A percentile compares a stretch with the other conserved stretches of the same genome.
These are phyloP conservation scores for Diaporthe helianthi DNA, from an alignment of 2,329 filamentous ascomycete species.

Conservation along the genomic window DNA sequence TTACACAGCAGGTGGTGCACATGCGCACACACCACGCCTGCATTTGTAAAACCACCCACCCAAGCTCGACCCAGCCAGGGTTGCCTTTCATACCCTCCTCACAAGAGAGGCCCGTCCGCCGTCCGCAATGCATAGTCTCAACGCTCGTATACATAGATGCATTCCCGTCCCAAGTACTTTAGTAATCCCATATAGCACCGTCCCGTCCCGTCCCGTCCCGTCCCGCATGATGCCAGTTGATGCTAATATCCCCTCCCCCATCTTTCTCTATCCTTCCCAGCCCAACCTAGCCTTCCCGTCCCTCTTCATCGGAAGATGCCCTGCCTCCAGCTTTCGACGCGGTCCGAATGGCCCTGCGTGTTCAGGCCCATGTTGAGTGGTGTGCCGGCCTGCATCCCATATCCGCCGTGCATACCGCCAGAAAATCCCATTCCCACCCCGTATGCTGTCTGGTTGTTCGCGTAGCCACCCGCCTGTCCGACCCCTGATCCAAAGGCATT, in stretches of 20 bases:
- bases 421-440: conserved; percentile 29
- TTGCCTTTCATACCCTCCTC: neutral
- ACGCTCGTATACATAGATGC: conserved; percentile 29
- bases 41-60: neutral
- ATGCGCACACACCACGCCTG: neutral
- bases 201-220: neutral
- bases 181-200: neutral
- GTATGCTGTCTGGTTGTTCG: conserved; percentile 31
- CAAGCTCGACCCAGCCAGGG: neutral
- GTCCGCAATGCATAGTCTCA: conserved; percentile 33
- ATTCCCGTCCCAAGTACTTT: conserved; percentile 2
- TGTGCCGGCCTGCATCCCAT: conserved; percentile 35
- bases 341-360: conserved; percentile 40
- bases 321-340: conserved; percentile 46
- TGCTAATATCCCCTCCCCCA: neutral
- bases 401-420: conserved; percentile 32
- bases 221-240: neutral
- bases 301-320: conserved; percentile 37
- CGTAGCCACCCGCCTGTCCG: conserved; percentile 27
- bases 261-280: neutral
- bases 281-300: neutral
- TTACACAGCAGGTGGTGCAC: too few relatives aligned
- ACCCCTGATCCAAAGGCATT: conserved; percentile 30
- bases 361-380: conserved; percentile 30
- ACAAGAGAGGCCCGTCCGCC: conserved; percentile 19